Evolutionary conservation across 768 basidiomycete genomes (phyloP).

Genomic region (Mrakia frigida): DNA sequence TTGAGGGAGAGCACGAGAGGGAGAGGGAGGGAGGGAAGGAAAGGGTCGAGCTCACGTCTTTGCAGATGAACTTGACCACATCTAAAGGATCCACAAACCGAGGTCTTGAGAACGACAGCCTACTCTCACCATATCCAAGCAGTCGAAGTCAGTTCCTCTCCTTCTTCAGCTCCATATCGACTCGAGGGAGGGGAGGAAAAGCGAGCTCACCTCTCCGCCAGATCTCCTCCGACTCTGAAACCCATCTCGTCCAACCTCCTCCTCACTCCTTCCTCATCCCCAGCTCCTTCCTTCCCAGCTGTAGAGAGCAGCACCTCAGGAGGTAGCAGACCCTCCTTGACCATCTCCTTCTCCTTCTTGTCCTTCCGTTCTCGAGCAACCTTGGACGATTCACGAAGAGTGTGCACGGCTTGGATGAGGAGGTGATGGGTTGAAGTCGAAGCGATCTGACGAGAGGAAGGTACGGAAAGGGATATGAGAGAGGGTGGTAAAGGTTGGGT

Average conservation of each 20-base stretch:
- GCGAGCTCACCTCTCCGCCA: slow-evolving; percentile 67
- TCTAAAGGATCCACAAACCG: slow-evolving; percentile 80
- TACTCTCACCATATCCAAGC: slow-evolving; percentile 40
- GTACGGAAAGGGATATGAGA: slow-evolving; percentile 37
- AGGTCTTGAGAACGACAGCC: slow-evolving; percentile 67
- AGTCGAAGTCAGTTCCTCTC: neutral
- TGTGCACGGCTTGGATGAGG: slow-evolving; percentile 69
- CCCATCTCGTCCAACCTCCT: slow-evolving; percentile 75
- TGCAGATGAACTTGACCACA: slow-evolving; percentile 90
- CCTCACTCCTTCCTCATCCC: slow-evolving; percentile 68
- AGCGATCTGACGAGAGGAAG: slow-evolving; percentile 41
- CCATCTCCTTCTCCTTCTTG: slow-evolving; percentile 70
- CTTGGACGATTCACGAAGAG: slow-evolving; percentile 66
- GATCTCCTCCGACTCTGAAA: slow-evolving; percentile 75
- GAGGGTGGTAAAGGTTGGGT: slow-evolving; percentile 36
- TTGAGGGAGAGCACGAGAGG: neutral
- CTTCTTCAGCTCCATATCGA: neutral
- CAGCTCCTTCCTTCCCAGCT: slow-evolving; percentile 50
- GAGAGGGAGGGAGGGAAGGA: neutral
- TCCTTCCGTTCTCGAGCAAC: slow-evolving; percentile 64
- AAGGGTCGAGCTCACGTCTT: slow-evolving; percentile 51
- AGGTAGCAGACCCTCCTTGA: slow-evolving; percentile 60
- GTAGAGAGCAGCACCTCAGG: slow-evolving; percentile 43
- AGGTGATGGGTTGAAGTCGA: slow-evolving; percentile 54
- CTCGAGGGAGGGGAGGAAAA: neutral